Evolutionary conservation across 1,284 basidiomycete genomes (phyloP).

Genomic region (Coniophora puteana): DNA sequence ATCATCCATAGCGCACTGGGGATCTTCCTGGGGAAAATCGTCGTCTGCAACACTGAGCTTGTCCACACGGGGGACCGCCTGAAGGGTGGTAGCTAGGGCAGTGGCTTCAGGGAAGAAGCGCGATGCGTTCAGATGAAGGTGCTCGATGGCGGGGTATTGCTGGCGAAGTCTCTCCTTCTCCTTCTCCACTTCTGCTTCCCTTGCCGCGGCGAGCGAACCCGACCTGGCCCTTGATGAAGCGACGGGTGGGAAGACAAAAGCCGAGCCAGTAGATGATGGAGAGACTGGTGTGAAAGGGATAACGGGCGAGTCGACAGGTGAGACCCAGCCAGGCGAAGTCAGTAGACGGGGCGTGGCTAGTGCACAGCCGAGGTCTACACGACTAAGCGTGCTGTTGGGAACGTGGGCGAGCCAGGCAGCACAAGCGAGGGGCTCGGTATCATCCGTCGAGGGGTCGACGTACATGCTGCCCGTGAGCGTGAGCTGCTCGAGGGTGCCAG

Average conservation of each 20-base stretch:
- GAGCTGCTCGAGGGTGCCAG: constrained; percentile 14
- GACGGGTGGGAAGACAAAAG: too few relatives aligned
- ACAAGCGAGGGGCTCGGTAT: constrained; percentile 20
- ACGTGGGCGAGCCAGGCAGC: constrained; percentile 23
- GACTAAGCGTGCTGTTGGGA: constrained; percentile 12
- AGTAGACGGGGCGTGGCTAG: constrained; percentile 14
- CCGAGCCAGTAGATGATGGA: too few relatives aligned
- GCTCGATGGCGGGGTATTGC: constrained; percentile 20
- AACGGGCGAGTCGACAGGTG: too few relatives aligned
- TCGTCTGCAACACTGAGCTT: constrained; percentile 11
- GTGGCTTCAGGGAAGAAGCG: constrained; percentile 8
- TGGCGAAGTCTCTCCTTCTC: constrained; percentile 3
- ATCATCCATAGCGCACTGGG: constrained; percentile 30
- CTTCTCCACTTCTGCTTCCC: too few relatives aligned
- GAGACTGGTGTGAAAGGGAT: too few relatives aligned
- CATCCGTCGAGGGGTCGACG: not conserved
- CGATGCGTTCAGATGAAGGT: constrained; percentile 16
- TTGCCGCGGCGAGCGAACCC: too few relatives aligned
- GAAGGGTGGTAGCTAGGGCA: too few relatives aligned
- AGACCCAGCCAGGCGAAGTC: not conserved
- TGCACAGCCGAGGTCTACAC: constrained; percentile 19
- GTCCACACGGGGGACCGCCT: too few relatives aligned
- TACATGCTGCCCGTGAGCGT: constrained; percentile 30
- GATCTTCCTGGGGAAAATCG: constrained; percentile 20
- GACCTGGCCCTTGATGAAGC: not conserved